Evolutionary conservation across 768 basidiomycete species (phyloP).

Genomic region (Suillus cothurnatus): DNA sequence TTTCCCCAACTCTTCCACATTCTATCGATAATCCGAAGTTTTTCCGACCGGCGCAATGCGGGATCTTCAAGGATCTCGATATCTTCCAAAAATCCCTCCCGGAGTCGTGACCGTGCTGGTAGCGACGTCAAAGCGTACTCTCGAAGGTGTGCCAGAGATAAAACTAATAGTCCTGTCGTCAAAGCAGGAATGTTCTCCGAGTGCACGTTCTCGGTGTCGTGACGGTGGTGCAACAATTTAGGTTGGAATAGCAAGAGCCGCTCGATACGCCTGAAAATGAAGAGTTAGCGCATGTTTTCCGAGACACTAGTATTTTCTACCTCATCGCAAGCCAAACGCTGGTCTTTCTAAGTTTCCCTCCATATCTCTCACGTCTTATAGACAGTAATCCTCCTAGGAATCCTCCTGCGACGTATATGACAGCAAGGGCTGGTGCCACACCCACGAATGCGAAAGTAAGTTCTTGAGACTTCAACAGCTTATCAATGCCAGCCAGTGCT

Average conservation of each 20-base stretch:
- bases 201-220: constrained; percentile 12
- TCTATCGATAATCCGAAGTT: constrained; percentile 75
- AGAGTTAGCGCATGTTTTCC: constrained; percentile 12
- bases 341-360: constrained; percentile 54
- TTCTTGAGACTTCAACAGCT: constrained; percentile 90
- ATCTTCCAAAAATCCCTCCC: constrained; percentile 84
- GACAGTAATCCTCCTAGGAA: constrained; percentile 53
- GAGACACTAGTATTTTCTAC: constrained; percentile 31
- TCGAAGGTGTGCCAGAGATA: constrained; percentile 70
- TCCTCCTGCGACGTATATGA: constrained; percentile 70
- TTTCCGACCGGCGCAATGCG: constrained; percentile 64
- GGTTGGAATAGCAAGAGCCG: constrained; percentile 61
- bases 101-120: constrained; percentile 60
- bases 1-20: constrained; percentile 90
- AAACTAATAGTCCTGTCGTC: constrained; percentile 72
- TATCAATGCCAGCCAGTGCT: constrained; percentile 89
- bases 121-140: constrained; percentile 60
- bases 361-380: constrained; percentile 54
- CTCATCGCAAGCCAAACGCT: constrained; percentile 76
- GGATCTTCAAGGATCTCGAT: constrained; percentile 82
- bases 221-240: constrained; percentile 22
- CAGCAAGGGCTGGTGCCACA: constrained; percentile 83
- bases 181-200: constrained; percentile 43
- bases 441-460: constrained; percentile 97
- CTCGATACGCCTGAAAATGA: constrained; percentile 57